phyloP scores from a whole-genome alignment of 805 yeast genomes.

The Scheffersomyces ergatensis region DNA sequence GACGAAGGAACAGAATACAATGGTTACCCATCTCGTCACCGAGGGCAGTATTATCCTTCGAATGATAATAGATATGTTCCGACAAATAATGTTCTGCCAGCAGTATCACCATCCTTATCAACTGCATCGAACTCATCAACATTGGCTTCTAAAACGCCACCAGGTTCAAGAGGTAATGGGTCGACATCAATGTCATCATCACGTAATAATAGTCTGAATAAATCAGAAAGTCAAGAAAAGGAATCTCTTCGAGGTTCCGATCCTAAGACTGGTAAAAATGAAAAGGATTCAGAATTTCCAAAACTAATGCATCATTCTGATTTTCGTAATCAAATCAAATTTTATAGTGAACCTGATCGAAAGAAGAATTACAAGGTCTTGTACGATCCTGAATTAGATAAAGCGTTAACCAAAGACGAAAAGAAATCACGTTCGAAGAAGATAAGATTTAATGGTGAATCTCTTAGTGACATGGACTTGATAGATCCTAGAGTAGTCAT shows the following conservation, averaged over 20 bases:
- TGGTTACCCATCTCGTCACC: neutral
- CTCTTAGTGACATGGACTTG: slow-evolving; percentile 10
- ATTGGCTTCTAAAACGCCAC: neutral
- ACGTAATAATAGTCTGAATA: slow-evolving; percentile 1
- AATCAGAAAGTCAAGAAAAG: neutral
- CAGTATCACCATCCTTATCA: neutral
- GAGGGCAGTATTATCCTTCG: neutral
- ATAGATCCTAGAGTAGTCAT: slow-evolving; percentile 42
- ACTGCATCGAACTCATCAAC: neutral
- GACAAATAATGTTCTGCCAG: neutral
- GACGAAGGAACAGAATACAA: neutral
- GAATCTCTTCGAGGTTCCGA: slow-evolving; percentile 25
- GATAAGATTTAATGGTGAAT: slow-evolving; percentile 36
- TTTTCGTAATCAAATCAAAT: slow-evolving; percentile 7
- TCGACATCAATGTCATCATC: neutral
- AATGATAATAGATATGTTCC: neutral
- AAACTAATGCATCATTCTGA: slow-evolving; percentile 30
- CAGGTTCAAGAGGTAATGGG: neutral
- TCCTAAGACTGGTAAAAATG: slow-evolving; percentile 29
- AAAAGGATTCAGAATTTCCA: slow-evolving; percentile 25
- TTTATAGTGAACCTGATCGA: slow-evolving; percentile 10
- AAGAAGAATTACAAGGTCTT: slow-evolving; percentile 40
- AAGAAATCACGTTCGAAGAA: slow-evolving; percentile 33
- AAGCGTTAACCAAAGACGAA: slow-evolving; percentile 28
- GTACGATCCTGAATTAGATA: slow-evolving; percentile 49